phyloP scores from a whole-genome alignment of 2,329 filamentous ascomycete genomes.

The Phoma sp. region DNA sequence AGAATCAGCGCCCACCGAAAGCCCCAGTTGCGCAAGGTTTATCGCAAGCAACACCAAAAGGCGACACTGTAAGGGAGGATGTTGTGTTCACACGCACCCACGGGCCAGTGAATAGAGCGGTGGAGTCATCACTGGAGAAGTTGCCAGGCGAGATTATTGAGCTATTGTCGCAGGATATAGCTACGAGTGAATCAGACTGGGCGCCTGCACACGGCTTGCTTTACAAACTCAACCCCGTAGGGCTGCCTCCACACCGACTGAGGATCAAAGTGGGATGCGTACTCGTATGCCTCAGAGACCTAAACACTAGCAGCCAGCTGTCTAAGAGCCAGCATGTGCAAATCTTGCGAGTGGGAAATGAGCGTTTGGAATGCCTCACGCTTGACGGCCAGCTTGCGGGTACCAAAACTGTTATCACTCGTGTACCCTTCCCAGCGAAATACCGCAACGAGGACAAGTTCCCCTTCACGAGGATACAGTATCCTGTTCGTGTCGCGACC shows the following conservation, averaged over 20 bases:
- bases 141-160: slow-evolving; percentile 42
- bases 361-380: slow-evolving; percentile 42
- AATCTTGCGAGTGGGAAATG: slow-evolving; percentile 36
- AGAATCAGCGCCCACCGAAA: neutral
- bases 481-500: slow-evolving; percentile 41
- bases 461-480: slow-evolving; percentile 41
- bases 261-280: slow-evolving; percentile 44
- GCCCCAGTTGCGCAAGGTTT: neutral
- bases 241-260: slow-evolving; percentile 44
- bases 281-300: slow-evolving; percentile 37
- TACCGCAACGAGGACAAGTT: slow-evolving; percentile 39
- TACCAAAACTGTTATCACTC: slow-evolving; percentile 41
- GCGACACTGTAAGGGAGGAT: neutral
- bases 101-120: slow-evolving; percentile 38
- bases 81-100: slow-evolving; percentile 35
- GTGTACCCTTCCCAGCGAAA: slow-evolving; percentile 35
- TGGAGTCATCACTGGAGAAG: slow-evolving; percentile 34
- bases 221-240: slow-evolving; percentile 42
- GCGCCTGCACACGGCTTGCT: slow-evolving; percentile 35
- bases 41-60: neutral
- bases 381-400: slow-evolving; percentile 45
- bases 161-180: slow-evolving; percentile 42
- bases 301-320: slow-evolving; percentile 39
- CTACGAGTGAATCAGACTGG: slow-evolving; percentile 31
- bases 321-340: slow-evolving; percentile 45